Evolutionary conservation across 305 asterid genomes (phyloP).

Genomic region (Rubia peregrina): DNA sequence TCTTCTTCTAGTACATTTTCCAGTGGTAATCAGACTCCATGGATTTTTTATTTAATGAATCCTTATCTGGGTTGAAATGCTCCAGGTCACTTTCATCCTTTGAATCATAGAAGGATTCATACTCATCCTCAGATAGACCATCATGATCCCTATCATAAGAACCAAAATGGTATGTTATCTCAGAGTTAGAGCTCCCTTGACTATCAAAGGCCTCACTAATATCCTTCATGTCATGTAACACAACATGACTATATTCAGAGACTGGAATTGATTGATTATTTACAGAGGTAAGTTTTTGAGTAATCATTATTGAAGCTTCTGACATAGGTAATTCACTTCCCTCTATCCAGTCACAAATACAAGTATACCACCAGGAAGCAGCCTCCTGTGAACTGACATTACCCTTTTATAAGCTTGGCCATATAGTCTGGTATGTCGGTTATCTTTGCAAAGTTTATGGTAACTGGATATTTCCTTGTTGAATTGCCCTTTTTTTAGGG

Average conservation of each 20-base stretch:
- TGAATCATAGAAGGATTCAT: too few relatives aligned
- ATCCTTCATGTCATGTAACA: constrained; percentile 53
- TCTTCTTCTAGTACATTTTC: too few relatives aligned
- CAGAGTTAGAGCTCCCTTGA: constrained; percentile 32
- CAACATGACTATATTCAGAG: constrained; percentile 30
- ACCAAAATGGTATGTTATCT: too few relatives aligned
- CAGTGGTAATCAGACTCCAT: too few relatives aligned
- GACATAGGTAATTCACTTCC: constrained; percentile 83
- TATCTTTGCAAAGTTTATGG: constrained; percentile 70
- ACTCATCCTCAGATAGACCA: too few relatives aligned
- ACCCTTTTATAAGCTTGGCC: constrained; percentile 87
- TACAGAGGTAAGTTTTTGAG: constrained; percentile 26
- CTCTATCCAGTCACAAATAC: constrained; percentile 93
- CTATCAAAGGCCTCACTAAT: constrained; percentile 72
- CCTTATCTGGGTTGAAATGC: too few relatives aligned
- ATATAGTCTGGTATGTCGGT: constrained; percentile 74
- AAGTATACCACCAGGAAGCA: constrained; percentile 93
- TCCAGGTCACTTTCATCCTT: too few relatives aligned
- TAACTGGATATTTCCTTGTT: constrained; percentile 58
- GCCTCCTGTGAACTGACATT: constrained; percentile 74
- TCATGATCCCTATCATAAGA: too few relatives aligned
- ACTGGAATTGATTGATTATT: constrained; percentile 27
- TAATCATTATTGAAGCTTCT: constrained; percentile 46
- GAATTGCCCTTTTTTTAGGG: constrained; percentile 42
- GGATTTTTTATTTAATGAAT: too few relatives aligned